These are phyloP conservation scores for Podaxis mareebaensis DNA, from an alignment of 768 basidiomycete species.

Conservation along the genomic window DNA sequence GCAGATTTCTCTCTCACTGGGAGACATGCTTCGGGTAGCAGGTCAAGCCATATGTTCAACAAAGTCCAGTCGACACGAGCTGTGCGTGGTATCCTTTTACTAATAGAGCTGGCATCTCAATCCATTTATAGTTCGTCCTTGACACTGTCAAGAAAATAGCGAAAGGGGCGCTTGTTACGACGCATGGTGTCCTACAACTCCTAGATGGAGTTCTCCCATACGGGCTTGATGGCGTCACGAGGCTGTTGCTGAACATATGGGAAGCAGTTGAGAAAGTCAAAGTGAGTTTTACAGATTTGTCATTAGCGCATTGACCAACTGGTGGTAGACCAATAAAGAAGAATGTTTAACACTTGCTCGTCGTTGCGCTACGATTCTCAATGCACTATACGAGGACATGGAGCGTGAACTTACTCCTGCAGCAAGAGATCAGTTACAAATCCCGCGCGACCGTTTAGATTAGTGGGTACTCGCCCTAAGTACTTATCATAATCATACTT, in stretches of 20 bases:
- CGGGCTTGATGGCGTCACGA: background rate
- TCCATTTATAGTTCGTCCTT: background rate
- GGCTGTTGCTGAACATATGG: background rate
- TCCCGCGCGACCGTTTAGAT: background rate
- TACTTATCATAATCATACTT: background rate
- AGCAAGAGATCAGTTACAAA: background rate
- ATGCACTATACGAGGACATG: background rate
- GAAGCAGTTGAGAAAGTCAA: background rate
- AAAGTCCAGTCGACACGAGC: background rate
- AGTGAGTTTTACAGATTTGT: background rate
- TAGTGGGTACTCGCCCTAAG: background rate
- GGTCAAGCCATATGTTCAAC: background rate
- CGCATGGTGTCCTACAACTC: background rate
- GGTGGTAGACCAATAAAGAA: background rate
- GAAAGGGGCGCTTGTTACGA: background rate
- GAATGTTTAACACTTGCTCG: slow-evolving; percentile 1
- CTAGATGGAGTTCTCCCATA: background rate
- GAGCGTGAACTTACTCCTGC: background rate
- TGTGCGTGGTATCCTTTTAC: background rate
- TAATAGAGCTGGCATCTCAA: background rate
- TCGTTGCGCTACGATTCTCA: background rate
- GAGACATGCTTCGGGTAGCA: background rate
- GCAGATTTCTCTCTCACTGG: no score
- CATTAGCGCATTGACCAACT: background rate
- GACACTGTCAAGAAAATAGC: background rate